Evolutionary conservation across 306 rosid genomes (phyloP), one percentile per base, ranked within the genome.

Genomic region (Hylodesmum podocarpum): DNA sequence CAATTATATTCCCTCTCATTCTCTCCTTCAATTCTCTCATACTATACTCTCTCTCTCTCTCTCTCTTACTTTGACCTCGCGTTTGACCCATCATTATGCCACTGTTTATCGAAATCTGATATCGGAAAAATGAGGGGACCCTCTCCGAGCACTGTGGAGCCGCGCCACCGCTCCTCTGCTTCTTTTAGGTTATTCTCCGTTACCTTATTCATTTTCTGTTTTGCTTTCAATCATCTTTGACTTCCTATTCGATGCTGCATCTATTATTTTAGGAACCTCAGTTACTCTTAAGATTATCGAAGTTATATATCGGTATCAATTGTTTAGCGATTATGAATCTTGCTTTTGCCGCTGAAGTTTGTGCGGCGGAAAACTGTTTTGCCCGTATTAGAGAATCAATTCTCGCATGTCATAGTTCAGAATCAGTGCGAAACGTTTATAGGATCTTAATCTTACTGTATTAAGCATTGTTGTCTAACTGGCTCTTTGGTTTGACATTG

Each of bases 121-220:
- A 78, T 78, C 71, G 53, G 53, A 67, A 67, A 78, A 49, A 94
- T 95, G 97, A 92, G 97, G 86, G 89, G 79, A 68, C 75, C 86
- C 22, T 82, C 92, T 40, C 87, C 87, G 0, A 85, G 73, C 78
- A 63, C 78, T 70, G 73, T 85, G 8, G 98, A 95, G 88, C 97
- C 91, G 14, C 86, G 97, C 5, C 85, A 75, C 80, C 98, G 97
- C 21, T 81, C 84, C 46, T 88, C 93, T 11, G 72, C 91, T 82
- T 86, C 91, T 5, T 31, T 76, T 18, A 88, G 70, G 98, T 92
- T 18, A 40, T 80, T 70, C 28, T 10, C 59, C 68, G 44, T 22
- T 7, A 22, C 25, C 63, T 19, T 33, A 21, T 53, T 53, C 29
- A 58, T 27, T 47, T 79, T 25, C 1, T 62, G 69, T 25, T 55